Percentiles rank a stretch among this genome's conserved stretches.
Evolutionary conservation across 2,329 filamentous ascomycete genomes (phyloP).

Genomic region (Pseudogymnoascus sp.): DNA sequence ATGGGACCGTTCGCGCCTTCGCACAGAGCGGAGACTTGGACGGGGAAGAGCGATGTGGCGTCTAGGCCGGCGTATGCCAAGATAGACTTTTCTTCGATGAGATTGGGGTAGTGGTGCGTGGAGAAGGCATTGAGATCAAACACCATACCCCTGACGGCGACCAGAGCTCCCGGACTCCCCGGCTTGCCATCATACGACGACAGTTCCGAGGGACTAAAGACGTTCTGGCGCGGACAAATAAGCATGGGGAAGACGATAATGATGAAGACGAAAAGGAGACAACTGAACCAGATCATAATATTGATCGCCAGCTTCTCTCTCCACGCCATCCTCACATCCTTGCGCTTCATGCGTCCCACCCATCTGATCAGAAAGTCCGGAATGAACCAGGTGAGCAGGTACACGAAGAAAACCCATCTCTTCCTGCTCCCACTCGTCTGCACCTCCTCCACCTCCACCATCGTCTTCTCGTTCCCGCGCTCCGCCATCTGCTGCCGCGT

Average conservation of each 20-base stretch:
- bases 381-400: constrained; percentile 88
- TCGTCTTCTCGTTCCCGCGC: constrained; percentile 81
- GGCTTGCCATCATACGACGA: constrained; percentile 64
- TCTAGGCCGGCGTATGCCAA: constrained; percentile 80
- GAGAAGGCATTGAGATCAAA: constrained; percentile 72
- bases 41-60: constrained; percentile 79
- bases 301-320: constrained; percentile 98
- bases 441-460: constrained; percentile 84
- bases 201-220: constrained; percentile 74
- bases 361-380: constrained; percentile 72
- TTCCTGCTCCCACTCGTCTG: constrained; percentile 72
- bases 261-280: constrained; percentile 73
- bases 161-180: constrained; percentile 51
- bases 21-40: constrained; percentile 90
- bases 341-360: constrained; percentile 90
- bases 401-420: constrained; percentile 79
- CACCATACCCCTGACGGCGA: constrained; percentile 81
- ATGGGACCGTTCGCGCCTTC: constrained; percentile 60
- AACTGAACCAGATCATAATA: constrained; percentile 88
- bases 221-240: constrained; percentile 85
- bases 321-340: constrained; percentile 95
- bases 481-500: constrained; percentile 92
- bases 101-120: constrained; percentile 69
- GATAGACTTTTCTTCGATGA: constrained; percentile 48
- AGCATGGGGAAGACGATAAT: constrained; percentile 79